phyloP scores from a whole-genome alignment of 2,329 filamentous ascomycete species.

The Diaporthe amygdali region DNA sequence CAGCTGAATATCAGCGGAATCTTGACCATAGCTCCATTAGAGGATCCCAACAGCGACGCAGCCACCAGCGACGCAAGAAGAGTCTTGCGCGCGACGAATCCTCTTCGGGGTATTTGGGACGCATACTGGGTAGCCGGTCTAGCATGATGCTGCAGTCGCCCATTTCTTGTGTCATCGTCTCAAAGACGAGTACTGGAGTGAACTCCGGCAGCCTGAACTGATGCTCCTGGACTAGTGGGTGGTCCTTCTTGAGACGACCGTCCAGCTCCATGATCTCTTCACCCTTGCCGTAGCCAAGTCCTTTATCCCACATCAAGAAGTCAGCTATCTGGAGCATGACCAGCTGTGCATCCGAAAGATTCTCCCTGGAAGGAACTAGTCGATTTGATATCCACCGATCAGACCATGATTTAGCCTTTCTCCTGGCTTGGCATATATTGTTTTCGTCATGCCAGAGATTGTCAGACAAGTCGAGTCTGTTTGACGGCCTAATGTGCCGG shows the following conservation, averaged over 20 bases:
- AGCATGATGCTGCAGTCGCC: not conserved
- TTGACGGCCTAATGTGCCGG: no score
- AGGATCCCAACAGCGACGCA: no score
- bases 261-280: not conserved
- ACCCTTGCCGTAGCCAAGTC: not conserved
- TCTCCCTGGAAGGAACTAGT: not conserved
- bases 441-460: no score
- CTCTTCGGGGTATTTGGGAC: not conserved
- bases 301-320: not conserved
- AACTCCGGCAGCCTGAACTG: not conserved
- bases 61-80: not conserved
- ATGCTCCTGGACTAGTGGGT: not conserved
- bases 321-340: not conserved
- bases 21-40: no score
- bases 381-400: not conserved
- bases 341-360: not conserved
- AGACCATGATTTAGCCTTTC: no score
- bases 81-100: not conserved
- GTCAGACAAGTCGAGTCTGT: no score
- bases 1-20: no score
- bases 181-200: not conserved
- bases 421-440: not conserved
- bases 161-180: fast-evolving
- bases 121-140: not conserved
- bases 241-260: not conserved